Evolutionary conservation across 306 rosid genomes (phyloP).

Genomic region (Ochetophila trinervis): DNA sequence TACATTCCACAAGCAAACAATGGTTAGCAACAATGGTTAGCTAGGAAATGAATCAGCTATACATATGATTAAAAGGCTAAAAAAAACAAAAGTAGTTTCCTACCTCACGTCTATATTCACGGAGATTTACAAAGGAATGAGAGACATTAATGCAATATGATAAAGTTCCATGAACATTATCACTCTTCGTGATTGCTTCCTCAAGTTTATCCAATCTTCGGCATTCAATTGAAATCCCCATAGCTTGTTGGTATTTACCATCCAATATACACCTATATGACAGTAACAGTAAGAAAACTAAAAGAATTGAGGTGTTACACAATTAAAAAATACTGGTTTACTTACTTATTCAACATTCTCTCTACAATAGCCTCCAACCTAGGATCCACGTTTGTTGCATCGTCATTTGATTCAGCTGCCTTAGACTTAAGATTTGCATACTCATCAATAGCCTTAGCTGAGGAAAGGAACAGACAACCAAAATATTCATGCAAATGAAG

Average conservation of each 20-base stretch:
- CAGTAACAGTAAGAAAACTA: constrained; percentile 15
- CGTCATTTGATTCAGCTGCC: constrained; percentile 71
- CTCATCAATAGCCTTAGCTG: constrained; percentile 98
- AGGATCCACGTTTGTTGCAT: constrained; percentile 61
- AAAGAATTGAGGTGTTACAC: constrained; percentile 4
- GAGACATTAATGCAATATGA: constrained; percentile 89
- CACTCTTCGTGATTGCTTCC: constrained; percentile 97
- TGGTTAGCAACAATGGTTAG: background rate
- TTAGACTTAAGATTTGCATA: constrained; percentile 79
- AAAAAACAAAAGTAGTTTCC: constrained; percentile 13
- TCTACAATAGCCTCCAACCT: constrained; percentile 95
- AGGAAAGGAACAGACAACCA: constrained; percentile 32
- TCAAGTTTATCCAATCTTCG: constrained; percentile 95
- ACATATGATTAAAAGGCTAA: background rate
- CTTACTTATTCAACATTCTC: constrained; percentile 96
- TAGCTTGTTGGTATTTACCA: constrained; percentile 95
- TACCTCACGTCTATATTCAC: constrained; percentile 96
- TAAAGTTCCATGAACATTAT: constrained; percentile 82
- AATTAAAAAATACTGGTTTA: constrained; percentile 2
- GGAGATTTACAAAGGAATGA: constrained; percentile 83
- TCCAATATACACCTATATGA: constrained; percentile 74
- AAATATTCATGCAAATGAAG: constrained; percentile 5
- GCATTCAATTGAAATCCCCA: constrained; percentile 98
- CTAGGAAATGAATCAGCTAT: background rate
- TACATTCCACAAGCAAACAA: background rate